A percentile compares a stretch with the other conserved stretches of the same genome.
Conservation (phyloP, 129 eudicot species). For the carrot (Daucus carota) region DNA sequence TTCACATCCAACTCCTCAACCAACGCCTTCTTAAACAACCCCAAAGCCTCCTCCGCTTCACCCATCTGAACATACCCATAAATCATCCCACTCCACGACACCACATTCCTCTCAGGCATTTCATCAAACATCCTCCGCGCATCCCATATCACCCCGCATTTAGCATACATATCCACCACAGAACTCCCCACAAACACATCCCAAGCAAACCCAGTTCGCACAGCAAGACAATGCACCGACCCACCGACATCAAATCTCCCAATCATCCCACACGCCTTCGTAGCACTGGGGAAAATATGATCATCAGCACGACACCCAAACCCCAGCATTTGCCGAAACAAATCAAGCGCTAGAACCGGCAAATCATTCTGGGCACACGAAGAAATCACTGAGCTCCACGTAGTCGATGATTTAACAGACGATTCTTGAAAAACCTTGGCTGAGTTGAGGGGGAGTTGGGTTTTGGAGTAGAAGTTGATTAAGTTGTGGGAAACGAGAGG, state of each 20-base stretch:
- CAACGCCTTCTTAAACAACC: constrained; percentile 55
- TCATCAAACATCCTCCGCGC: constrained; percentile 81
- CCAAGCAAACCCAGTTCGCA: constrained; percentile 49
- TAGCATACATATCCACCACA: constrained; percentile 74
- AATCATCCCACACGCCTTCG: constrained; percentile 51
- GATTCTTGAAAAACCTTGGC: constrained; percentile 50
- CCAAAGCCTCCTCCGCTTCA: constrained; percentile 69
- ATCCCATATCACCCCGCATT: constrained; percentile 57
- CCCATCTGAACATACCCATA: constrained; percentile 72
- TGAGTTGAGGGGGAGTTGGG: constrained; percentile 55
- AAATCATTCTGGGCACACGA: constrained; percentile 70
- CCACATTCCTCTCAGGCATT: constrained; percentile 84
- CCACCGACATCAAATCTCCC: constrained; percentile 30
- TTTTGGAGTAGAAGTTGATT: constrained; percentile 75
- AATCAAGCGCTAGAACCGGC: constrained; percentile 45
- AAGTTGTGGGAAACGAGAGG: constrained; percentile 72
- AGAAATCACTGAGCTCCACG: constrained; percentile 86
- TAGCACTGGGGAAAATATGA: constrained; percentile 61
- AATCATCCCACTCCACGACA: constrained; percentile 94
- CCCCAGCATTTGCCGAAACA: constrained; percentile 40
- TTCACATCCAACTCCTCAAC: constrained; percentile 55
- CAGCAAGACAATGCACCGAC: constrained; percentile 49
- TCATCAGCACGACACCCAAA: constrained; percentile 52
- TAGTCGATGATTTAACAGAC: constrained; percentile 50
- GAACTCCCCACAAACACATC: constrained; percentile 89